Evolutionary conservation across 352 stramenopile genomes (phyloP).

Genomic region (Globisporangium mamillatum): DNA sequence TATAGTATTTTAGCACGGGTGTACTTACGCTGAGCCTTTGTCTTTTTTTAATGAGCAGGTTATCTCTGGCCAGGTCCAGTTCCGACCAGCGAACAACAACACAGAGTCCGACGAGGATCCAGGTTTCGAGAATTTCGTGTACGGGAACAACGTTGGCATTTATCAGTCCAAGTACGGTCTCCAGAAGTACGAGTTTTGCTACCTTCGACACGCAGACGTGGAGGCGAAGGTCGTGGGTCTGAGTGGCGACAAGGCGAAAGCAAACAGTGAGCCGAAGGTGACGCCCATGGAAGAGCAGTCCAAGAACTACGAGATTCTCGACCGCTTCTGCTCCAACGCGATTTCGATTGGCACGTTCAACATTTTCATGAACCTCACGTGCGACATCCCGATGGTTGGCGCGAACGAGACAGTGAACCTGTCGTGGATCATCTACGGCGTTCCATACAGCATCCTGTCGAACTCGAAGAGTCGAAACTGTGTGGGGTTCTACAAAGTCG

Average conservation of each 20-base stretch:
- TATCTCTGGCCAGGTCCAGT: constrained; percentile 46
- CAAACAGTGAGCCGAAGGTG: constrained; percentile 23
- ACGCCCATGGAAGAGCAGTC: constrained; percentile 2
- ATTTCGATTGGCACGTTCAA: constrained; percentile 63
- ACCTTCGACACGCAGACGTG: constrained; percentile 38
- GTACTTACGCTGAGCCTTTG: background rate
- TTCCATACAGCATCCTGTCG: constrained; percentile 44
- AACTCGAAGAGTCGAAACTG: constrained; percentile 51
- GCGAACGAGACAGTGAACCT: constrained; percentile 47
- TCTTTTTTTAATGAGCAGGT: constrained; percentile 19
- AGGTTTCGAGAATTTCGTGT: constrained; percentile 37
- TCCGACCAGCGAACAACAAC: constrained; percentile 45
- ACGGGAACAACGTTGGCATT: constrained; percentile 54
- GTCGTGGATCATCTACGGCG: constrained; percentile 52
- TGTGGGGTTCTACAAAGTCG: constrained; percentile 52
- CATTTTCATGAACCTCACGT: constrained; percentile 62
- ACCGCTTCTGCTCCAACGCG: constrained; percentile 44
- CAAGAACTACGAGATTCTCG: constrained; percentile 44
- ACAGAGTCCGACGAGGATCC: constrained; percentile 18
- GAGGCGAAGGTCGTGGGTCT: constrained; percentile 29
- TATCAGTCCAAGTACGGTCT: constrained; percentile 65
- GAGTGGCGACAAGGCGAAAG: constrained; percentile 18
- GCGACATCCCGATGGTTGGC: constrained; percentile 40
- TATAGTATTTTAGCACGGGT: background rate
- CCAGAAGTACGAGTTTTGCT: constrained; percentile 58